phyloP scores from a whole-genome alignment of 352 stramenopile species.

The Pythium biforme region DNA sequence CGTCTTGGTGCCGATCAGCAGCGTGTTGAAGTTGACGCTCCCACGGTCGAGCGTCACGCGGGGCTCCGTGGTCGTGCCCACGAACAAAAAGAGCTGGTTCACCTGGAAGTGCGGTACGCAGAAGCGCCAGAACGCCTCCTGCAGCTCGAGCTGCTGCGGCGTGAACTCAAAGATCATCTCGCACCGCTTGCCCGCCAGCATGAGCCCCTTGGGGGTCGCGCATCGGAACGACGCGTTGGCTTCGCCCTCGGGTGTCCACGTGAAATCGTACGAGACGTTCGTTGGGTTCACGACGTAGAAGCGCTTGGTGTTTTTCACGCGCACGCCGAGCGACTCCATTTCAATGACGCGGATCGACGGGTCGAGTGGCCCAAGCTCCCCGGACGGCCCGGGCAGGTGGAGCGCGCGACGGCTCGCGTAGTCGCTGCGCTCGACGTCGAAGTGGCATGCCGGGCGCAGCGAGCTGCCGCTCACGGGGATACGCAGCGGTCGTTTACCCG shows the following conservation, averaged over 20 bases:
- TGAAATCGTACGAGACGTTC: conserved; percentile 93
- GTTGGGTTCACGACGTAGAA: conserved; percentile 95
- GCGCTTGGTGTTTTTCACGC: conserved; percentile 88
- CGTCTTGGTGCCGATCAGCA: conserved; percentile 88
- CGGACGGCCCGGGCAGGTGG: conserved; percentile 74
- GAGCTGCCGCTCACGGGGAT: conserved; percentile 75
- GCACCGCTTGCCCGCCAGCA: conserved; percentile 90
- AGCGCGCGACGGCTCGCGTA: conserved; percentile 77
- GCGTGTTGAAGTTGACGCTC: conserved; percentile 91
- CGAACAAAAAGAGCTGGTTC: conserved; percentile 90
- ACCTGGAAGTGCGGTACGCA: conserved; percentile 88
- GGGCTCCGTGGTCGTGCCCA: conserved; percentile 90
- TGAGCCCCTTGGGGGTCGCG: conserved; percentile 87
- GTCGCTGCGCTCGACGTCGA: conserved; percentile 89
- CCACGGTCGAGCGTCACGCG: conserved; percentile 85
- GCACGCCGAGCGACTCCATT: conserved; percentile 89
- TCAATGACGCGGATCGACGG: conserved; percentile 90
- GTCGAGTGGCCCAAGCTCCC: conserved; percentile 83
- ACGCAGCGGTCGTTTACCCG: conserved; percentile 19
- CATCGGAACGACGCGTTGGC: conserved; percentile 86
- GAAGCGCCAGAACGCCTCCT: conserved; percentile 94
- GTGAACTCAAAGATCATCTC: conserved; percentile 97
- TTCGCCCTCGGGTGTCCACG: conserved; percentile 82
- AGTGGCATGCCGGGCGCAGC: conserved; percentile 89
- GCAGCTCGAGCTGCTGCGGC: conserved; percentile 83